Base-by-base conservation (phyloP, 305 asterid species). In the Fraxinus nigra region DNA sequence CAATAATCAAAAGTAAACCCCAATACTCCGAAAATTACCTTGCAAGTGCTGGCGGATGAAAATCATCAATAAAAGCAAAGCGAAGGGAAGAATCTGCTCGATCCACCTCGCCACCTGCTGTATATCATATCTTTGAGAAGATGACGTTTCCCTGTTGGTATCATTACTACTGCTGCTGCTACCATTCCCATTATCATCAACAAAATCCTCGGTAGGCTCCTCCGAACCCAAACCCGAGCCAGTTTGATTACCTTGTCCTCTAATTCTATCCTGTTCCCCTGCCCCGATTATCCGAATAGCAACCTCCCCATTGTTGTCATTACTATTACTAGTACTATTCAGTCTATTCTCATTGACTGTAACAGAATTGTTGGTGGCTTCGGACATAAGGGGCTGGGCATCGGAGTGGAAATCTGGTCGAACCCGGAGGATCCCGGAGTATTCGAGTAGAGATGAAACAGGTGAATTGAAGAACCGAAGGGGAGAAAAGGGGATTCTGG, bases 21-120 rank as follows among this genome's bases (percentile, higher is more conserved):
- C 59, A 16, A 48, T 48, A 48, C 59, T 48, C 59, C 35, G 9
- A 30, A 24, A 70, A 13, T 63, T 67, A 91, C 97, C 97, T 89
- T 88, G 93, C 89, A 93, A 86, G 79, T 93, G 95, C 85, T 93
- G 95, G 84, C 95, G 90, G 77, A 93, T 88, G 85, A 93, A 93
- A 34, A 93, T 93, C 78, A 91, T 87, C 91, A 91, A 78, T 79
- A 93, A 82, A 73, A 93, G 89, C 87, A 93, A 83, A 14, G 94
- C 86, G 81, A 93, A 93, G 3, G 95, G 97, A 85, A 93, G 92
- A 86, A 93, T 82, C 86, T 91, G 93, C 87, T 92, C 97, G 79
- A 89, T 82, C 97, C 94, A 90, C 79, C 97, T 78, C 1, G 93
- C 94, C 20, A 85, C 86, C 85, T 89, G 93, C 87, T 90, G 95